These are phyloP conservation scores for Bromus sterilis DNA, from an alignment of 176 grass and related monocot genomes.

Conservation along the genomic window DNA sequence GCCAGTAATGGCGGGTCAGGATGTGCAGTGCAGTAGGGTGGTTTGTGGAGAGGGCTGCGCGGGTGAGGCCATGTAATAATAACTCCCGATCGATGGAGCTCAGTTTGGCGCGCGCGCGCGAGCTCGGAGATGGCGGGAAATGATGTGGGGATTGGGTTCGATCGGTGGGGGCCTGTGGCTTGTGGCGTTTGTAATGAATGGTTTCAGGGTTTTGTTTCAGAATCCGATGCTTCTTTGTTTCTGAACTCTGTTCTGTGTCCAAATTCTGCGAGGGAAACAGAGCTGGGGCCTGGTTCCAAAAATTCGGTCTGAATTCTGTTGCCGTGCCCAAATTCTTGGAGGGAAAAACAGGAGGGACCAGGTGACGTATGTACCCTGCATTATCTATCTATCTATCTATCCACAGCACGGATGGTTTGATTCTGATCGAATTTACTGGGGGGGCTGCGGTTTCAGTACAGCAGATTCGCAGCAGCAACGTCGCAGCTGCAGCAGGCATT, in stretches of 20 bases:
- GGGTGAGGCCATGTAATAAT: constrained; percentile 15
- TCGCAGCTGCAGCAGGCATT: not conserved
- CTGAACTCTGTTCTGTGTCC: not conserved
- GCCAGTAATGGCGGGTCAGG: constrained; percentile 8
- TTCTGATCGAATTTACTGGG: constrained; percentile 32
- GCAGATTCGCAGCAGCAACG: not conserved
- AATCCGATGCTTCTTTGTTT: not conserved
- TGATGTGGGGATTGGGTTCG: not conserved
- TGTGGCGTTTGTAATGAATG: not conserved
- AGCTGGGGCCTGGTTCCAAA: not conserved
- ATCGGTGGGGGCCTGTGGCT: not conserved
- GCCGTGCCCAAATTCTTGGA: too few relatives aligned
- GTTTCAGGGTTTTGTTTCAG: not conserved
- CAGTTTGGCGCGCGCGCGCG: not conserved
- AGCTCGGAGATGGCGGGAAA: not conserved
- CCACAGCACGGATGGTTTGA: not conserved
- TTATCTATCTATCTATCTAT: too few relatives aligned
- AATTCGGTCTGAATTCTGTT: too few relatives aligned
- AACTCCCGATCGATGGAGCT: not conserved
- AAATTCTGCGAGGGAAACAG: not conserved
- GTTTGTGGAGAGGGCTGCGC: not conserved
- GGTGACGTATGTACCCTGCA: too few relatives aligned
- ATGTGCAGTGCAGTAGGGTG: not conserved
- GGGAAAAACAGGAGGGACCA: too few relatives aligned
- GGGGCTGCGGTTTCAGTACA: not conserved